Conservation (phyloP, 108 stramenopile species). For the Aurantiochytrium sp. region DNA sequence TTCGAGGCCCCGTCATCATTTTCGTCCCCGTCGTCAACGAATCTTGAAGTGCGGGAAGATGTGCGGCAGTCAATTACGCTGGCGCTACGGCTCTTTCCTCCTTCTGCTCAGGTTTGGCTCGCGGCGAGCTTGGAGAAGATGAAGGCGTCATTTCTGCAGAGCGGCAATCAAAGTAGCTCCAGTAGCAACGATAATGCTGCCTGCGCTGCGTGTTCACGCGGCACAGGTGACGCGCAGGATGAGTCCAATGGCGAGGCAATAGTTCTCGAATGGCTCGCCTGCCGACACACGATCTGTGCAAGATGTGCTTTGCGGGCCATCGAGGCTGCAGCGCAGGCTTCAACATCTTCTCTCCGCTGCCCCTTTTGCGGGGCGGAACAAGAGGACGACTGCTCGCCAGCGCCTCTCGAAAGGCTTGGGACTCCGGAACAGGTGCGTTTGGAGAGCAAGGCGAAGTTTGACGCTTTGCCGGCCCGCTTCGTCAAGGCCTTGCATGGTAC, state of each 20-base stretch:
- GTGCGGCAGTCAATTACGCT: background rate
- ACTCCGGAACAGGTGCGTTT: background rate
- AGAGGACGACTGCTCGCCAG: background rate
- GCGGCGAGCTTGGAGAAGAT: background rate
- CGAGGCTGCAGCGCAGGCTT: background rate
- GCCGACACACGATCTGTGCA: background rate
- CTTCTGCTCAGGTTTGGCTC: background rate
- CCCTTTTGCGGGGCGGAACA: background rate
- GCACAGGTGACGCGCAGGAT: too few species aligned
- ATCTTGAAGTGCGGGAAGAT: background rate
- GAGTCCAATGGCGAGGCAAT: too few species aligned
- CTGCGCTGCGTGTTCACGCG: too few species aligned
- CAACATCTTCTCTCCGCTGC: background rate
- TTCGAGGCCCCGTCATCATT: too few species aligned
- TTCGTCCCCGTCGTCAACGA: background rate
- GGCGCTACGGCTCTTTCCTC: background rate
- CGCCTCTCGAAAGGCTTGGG: background rate
- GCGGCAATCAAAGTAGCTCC: background rate
- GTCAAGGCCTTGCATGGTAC: background rate
- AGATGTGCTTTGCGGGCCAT: background rate
- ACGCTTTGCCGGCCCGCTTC: background rate
- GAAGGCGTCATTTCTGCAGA: background rate
- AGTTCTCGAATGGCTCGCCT: background rate
- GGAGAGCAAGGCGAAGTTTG: background rate
- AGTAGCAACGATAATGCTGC: background rate